Evolutionary conservation across 768 basidiomycete genomes (phyloP).

Genomic region (Tremella fuciformis): DNA sequence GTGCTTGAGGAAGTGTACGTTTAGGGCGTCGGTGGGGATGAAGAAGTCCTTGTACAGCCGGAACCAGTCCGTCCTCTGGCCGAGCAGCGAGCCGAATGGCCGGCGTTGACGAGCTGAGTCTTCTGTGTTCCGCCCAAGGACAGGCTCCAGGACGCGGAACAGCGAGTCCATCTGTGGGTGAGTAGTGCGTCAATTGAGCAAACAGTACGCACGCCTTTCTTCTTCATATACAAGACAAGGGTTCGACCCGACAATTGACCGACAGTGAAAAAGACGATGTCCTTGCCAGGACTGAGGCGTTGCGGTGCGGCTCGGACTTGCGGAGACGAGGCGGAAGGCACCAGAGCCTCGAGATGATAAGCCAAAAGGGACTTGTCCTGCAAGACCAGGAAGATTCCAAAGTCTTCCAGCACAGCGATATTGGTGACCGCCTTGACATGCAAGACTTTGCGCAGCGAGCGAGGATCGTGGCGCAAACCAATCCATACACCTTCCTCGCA

Average conservation of each 20-base stretch:
- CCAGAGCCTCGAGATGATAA: constrained; percentile 92
- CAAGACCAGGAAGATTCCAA: constrained; percentile 91
- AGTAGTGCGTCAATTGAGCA: background rate
- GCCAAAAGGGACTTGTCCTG: constrained; percentile 91
- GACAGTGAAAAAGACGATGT: constrained; percentile 94
- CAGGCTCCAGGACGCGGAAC: constrained; percentile 95
- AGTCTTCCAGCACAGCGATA: constrained; percentile 92
- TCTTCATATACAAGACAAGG: constrained; percentile 91
- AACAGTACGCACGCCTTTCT: constrained; percentile 66
- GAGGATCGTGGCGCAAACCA: constrained; percentile 81
- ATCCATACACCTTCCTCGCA: constrained; percentile 97
- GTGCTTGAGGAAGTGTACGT: constrained; percentile 86
- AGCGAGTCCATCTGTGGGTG: constrained; percentile 70
- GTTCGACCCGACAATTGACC: constrained; percentile 83
- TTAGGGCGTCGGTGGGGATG: constrained; percentile 83
- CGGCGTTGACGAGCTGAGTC: constrained; percentile 54
- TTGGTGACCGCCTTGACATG: constrained; percentile 92
- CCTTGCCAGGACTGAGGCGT: constrained; percentile 81
- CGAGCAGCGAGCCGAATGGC: constrained; percentile 54
- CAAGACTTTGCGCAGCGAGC: constrained; percentile 85
- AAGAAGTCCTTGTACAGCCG: constrained; percentile 91
- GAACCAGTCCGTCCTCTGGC: constrained; percentile 90
- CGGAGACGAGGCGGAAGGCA: constrained; percentile 71
- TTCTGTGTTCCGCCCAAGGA: constrained; percentile 83
- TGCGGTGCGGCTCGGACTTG: constrained; percentile 73